Evolutionary conservation across 805 yeast species (phyloP).

Genomic region (Maudiozyma bulderi): DNA sequence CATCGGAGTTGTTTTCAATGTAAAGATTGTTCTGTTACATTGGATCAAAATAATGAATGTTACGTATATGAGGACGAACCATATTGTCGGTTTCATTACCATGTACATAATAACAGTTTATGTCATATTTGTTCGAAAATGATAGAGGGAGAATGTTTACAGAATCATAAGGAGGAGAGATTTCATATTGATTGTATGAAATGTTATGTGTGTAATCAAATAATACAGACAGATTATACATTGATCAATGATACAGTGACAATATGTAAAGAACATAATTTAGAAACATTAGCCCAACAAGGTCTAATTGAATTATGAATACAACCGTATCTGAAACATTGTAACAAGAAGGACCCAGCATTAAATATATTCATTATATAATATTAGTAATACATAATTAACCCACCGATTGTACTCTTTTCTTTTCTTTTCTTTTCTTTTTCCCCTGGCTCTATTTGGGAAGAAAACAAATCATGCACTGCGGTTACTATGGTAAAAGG

Average conservation of each 20-base stretch:
- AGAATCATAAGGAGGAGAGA: slow-evolving; percentile 57
- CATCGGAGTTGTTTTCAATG: slow-evolving; percentile 82
- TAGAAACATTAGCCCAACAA: slow-evolving; percentile 1
- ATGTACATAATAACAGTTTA: slow-evolving; percentile 60
- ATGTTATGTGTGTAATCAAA: slow-evolving; percentile 50
- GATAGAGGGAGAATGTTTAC: slow-evolving; percentile 86
- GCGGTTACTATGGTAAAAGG: no score
- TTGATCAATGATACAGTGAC: slow-evolving; percentile 23
- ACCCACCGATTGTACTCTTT: no score
- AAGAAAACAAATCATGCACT: no score
- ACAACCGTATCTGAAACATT: no score
- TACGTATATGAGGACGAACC: slow-evolving; percentile 76
- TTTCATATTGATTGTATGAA: slow-evolving; percentile 69
- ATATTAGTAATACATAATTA: no score
- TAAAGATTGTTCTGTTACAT: slow-evolving; percentile 45
- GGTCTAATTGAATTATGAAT: slow-evolving; percentile 2
- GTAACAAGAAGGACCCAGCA: background rate
- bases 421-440: no score
- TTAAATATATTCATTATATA: no score
- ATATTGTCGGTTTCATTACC: slow-evolving; percentile 71
- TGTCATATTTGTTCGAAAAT: slow-evolving; percentile 66
- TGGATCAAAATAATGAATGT: slow-evolving; percentile 53
- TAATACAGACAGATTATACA: slow-evolving; percentile 46
- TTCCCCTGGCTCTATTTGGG: no score
- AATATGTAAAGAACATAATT: slow-evolving; percentile 13